Conservation (phyloP, 225 moss, liverwort and hornwort species). For the Pleurozium schreberi region DNA sequence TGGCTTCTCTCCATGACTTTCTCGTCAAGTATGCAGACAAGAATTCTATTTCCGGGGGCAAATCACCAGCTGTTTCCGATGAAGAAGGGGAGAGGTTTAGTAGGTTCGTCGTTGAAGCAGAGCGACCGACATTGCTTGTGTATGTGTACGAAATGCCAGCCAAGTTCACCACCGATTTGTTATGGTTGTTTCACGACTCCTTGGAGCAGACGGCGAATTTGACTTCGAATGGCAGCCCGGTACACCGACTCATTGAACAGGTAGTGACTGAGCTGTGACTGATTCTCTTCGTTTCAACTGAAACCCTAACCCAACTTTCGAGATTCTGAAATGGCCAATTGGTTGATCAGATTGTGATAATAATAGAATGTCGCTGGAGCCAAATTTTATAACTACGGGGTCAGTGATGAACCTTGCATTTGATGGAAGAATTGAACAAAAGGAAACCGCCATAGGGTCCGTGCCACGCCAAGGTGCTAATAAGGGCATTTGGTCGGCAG, state of each 20-base stretch:
- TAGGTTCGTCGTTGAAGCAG: background rate
- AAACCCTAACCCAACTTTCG: background rate
- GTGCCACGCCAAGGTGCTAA: background rate
- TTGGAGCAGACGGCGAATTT: conserved; percentile 19
- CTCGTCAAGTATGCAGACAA: background rate
- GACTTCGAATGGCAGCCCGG: conserved; percentile 51
- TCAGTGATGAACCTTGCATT: background rate
- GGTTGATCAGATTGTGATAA: background rate
- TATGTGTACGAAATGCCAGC: conserved; percentile 48
- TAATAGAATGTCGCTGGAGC: background rate
- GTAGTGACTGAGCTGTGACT: background rate
- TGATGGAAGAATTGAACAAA: background rate
- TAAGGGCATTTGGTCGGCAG: conserved; percentile 1
- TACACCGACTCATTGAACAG: conserved; percentile 49
- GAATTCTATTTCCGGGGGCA: background rate
- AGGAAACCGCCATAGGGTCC: background rate
- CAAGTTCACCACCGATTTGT: conserved; percentile 42
- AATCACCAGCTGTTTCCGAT: background rate
- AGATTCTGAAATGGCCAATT: background rate
- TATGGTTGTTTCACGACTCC: conserved; percentile 28
- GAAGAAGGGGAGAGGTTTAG: background rate
- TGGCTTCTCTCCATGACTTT: conserved; percentile 11
- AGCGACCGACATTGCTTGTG: conserved; percentile 3
- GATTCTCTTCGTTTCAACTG: background rate
- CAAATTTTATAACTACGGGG: no score